Conservation (phyloP, 495 filamentous ascomycete genomes). For the Talaromyces liani region DNA sequence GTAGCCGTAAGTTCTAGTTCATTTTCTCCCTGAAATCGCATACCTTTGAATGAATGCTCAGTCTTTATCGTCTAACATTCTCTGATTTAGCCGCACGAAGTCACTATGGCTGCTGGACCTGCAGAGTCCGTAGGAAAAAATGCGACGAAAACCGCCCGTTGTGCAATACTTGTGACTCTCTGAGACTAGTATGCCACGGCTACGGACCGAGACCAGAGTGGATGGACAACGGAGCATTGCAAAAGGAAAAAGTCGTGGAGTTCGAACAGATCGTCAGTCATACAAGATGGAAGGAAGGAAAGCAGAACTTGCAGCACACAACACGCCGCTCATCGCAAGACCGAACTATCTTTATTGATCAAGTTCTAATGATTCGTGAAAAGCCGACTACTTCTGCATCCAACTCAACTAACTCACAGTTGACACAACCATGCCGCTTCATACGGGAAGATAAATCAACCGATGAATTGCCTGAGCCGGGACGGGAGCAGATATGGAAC, state of each 20-base stretch:
- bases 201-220: slow-evolving; percentile 14
- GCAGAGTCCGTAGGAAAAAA: slow-evolving; percentile 10
- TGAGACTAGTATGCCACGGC: slow-evolving; percentile 11
- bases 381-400: neutral
- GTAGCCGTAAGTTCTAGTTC: neutral
- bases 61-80: neutral
- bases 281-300: neutral
- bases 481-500: neutral
- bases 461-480: neutral
- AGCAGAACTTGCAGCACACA: neutral
- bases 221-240: slow-evolving; percentile 11
- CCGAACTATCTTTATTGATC: neutral
- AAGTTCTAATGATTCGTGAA: neutral
- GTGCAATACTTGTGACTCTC: slow-evolving; percentile 11
- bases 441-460: neutral
- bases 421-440: neutral
- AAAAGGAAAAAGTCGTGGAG: neutral
- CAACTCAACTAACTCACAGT: neutral
- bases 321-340: neutral
- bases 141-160: slow-evolving; percentile 9
- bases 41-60: neutral
- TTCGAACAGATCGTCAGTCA: neutral
- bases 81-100: neutral
- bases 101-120: slow-evolving; percentile 12
- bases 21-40: neutral